Evolutionary conservation across 352 stramenopile species (phyloP), one percentile per base, ranked within the genome.

Genomic region (Sclerospora graminicola): DNA sequence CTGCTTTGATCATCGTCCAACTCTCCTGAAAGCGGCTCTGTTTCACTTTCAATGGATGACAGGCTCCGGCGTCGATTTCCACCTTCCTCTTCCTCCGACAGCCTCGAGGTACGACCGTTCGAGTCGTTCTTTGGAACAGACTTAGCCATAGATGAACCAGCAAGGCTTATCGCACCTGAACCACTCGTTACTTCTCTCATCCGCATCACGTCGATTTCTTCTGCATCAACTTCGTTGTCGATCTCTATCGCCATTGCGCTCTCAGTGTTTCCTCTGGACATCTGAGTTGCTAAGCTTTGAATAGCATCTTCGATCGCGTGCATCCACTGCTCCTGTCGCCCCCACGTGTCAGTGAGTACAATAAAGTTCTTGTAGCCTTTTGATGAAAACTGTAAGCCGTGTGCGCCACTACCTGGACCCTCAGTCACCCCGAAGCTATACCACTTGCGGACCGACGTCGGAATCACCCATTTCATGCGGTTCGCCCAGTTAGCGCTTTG

Each of bases 331-430:
- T 92, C 81, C 47, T 92, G 81, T 5, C 81, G 56, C 1, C 78
- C 81, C 81, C 81, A 92, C 33, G 81, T 92, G 29, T 92, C 81
- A 7, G 63, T 82, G 5, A 92, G 50, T 31, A 92, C 77, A 36
- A 92, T 85, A 46, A 92, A 92, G 38, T 72, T 89, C 56, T 92
- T 92, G 69, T 92, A 92, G 1, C 81, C 81, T 40, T 92, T 92
- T 8, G 81, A 89, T 8, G 78, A 85, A 43, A 92, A 92, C 46
- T 89, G 75, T 11, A 92, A 69, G 13, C 81, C 77, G 13, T 92
- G 81, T 8, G 81, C 81, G n/a, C 81, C 81, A 28, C 78, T 88
- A 9, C 81, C 81, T 6, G 81, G 81, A 1, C 81, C 78, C 35
- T 85, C 77, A 7, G 66, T 77, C 11, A 87, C 65, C 0, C 79